These are phyloP conservation scores for Sugiyamaella smithiae DNA, from an alignment of 805 yeast genomes.

Conservation along the genomic window DNA sequence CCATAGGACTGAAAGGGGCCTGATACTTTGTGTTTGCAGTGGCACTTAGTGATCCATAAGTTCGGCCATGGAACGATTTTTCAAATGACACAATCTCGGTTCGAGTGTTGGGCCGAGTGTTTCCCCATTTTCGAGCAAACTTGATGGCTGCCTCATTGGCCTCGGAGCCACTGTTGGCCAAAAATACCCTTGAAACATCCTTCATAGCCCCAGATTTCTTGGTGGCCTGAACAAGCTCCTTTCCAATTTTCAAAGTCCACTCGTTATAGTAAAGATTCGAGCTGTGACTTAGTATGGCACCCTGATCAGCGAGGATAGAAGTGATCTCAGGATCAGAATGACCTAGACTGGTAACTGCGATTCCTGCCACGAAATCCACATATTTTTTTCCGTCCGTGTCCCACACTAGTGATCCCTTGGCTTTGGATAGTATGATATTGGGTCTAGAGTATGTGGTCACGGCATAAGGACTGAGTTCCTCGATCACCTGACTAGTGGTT, in stretches of 20 bases:
- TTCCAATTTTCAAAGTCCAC: slow-evolving; percentile 78
- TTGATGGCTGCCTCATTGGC: slow-evolving; percentile 79
- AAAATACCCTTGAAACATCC: slow-evolving; percentile 69
- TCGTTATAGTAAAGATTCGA: slow-evolving; percentile 83
- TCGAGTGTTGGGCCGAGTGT: slow-evolving; percentile 39
- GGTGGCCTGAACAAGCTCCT: slow-evolving; percentile 67
- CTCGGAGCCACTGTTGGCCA: slow-evolving; percentile 73
- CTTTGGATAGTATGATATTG: slow-evolving; percentile 69
- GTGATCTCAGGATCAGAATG: slow-evolving; percentile 78
- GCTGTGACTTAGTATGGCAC: slow-evolving; percentile 69
- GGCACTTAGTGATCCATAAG: slow-evolving; percentile 89
- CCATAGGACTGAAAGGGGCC: slow-evolving; percentile 82
- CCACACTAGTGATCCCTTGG: slow-evolving; percentile 75
- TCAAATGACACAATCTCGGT: slow-evolving; percentile 79
- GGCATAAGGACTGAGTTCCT: slow-evolving; percentile 20
- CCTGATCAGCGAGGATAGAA: slow-evolving; percentile 68
- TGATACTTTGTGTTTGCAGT: slow-evolving; percentile 94
- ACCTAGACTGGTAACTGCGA: slow-evolving; percentile 95
- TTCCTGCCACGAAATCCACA: slow-evolving; percentile 92
- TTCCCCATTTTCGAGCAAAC: slow-evolving; percentile 80
- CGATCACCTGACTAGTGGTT: slow-evolving; percentile 2
- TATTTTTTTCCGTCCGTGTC: slow-evolving; percentile 74
- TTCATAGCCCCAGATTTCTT: slow-evolving; percentile 72
- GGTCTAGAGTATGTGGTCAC: slow-evolving; percentile 41
- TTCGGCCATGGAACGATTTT: slow-evolving; percentile 91